These are phyloP conservation scores for Suillus americanus DNA, from an alignment of 768 basidiomycete species.

Conservation along the genomic window DNA sequence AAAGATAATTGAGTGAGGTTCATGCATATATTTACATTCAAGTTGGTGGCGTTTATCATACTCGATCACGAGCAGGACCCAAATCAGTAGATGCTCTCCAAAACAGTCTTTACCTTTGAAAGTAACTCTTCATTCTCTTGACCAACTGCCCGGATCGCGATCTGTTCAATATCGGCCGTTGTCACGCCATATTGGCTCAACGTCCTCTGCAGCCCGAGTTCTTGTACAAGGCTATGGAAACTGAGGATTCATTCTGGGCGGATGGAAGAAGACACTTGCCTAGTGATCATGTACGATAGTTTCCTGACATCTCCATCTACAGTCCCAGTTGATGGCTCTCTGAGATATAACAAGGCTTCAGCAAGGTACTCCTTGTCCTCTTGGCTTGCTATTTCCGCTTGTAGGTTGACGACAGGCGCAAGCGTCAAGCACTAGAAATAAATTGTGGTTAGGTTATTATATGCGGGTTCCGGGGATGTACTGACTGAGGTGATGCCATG, in stretches of 20 bases:
- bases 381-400: slow-evolving; percentile 56
- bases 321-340: slow-evolving; percentile 59
- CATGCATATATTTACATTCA: background rate
- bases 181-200: slow-evolving; percentile 68
- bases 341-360: slow-evolving; percentile 55
- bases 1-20: background rate
- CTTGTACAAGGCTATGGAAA: slow-evolving; percentile 52
- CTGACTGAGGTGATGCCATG: slow-evolving; percentile 84
- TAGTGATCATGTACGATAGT: slow-evolving; percentile 52
- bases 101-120: slow-evolving; percentile 45
- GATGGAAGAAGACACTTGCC: slow-evolving; percentile 38
- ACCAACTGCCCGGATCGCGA: slow-evolving; percentile 38
- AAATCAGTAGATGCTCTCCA: slow-evolving; percentile 44
- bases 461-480: background rate
- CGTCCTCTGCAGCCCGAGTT: slow-evolving; percentile 57
- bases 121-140: slow-evolving; percentile 33
- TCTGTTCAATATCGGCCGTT: slow-evolving; percentile 46
- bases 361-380: slow-evolving; percentile 65
- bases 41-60: background rate
- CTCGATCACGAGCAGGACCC: background rate
- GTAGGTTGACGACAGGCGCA: slow-evolving; percentile 57
- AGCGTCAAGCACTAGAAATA: slow-evolving; percentile 65
- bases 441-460: slow-evolving; percentile 6
- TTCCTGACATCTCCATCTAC: slow-evolving; percentile 59
- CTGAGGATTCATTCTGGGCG: slow-evolving; percentile 5